phyloP scores from a whole-genome alignment of 129 eudicot genomes.

The Mikania micrantha region DNA sequence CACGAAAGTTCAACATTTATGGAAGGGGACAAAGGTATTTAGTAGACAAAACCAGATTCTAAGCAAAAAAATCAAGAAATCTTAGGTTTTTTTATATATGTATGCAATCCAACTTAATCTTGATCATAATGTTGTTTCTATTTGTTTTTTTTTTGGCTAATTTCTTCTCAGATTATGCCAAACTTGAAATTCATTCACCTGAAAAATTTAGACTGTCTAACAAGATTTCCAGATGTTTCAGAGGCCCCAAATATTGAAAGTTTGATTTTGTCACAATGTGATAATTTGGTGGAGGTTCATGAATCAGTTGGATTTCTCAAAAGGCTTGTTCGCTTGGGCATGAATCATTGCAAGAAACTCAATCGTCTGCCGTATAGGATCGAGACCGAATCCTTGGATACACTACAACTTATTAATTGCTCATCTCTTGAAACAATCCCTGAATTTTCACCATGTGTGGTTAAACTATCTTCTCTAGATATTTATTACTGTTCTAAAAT shows the following conservation, averaged over 20 bases:
- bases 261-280: not conserved
- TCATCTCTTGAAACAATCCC: not conserved
- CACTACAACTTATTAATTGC: not conserved
- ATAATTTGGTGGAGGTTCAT: slow-evolving; percentile 1
- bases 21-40: not conserved
- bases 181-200: slow-evolving; percentile 10
- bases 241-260: too few species aligned
- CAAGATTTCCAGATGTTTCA: slow-evolving; percentile 16
- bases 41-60: not conserved
- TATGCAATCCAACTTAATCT: not conserved
- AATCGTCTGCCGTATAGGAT: not conserved
- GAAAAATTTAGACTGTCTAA: not conserved
- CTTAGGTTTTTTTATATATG: not conserved
- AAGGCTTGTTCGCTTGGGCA: slow-evolving; percentile 9
- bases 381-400: slow-evolving; percentile 14
- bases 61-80: too few species aligned
- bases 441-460: not conserved
- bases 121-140: not conserved
- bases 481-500: not conserved
- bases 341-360: slow-evolving; percentile 1
- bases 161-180: not conserved
- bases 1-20: not conserved
- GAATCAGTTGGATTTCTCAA: not conserved
- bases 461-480: not conserved
- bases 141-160: not conserved